A percentile compares a stretch with the other conserved stretches of the same genome.
These are phyloP conservation scores for Scleromitrula shiraiana DNA, from an alignment of 2,329 filamentous ascomycete genomes.

Conservation along the genomic window DNA sequence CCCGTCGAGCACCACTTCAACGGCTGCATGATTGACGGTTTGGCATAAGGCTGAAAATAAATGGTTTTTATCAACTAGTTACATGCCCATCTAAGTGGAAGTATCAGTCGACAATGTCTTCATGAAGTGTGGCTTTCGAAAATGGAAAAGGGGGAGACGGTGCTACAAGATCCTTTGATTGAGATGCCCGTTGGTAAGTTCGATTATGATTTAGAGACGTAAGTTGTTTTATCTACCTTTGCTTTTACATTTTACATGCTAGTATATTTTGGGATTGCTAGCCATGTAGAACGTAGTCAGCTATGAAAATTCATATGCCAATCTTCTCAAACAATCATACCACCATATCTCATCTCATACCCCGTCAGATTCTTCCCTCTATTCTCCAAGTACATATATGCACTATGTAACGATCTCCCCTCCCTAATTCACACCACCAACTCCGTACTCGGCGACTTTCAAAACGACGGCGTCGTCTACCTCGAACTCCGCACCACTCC, in stretches of 20 bases:
- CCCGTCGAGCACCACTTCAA: neutral
- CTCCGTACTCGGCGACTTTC: constrained; percentile 59
- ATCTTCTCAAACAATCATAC: too few species aligned
- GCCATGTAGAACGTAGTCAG: too few species aligned
- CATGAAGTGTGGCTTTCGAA: constrained; percentile 66
- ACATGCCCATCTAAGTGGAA: constrained; percentile 74
- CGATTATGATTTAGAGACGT: constrained; percentile 63
- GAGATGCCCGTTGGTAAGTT: constrained; percentile 65
- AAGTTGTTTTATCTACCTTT: constrained; percentile 27
- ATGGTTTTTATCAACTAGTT: constrained; percentile 45
- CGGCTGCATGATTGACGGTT: constrained; percentile 5
- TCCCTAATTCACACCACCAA: constrained; percentile 55
- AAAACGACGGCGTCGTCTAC: constrained; percentile 64
- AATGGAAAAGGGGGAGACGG: constrained; percentile 40
- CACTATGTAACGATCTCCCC: constrained; percentile 55
- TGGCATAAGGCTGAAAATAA: constrained; percentile 17
- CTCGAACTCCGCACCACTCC: constrained; percentile 77
- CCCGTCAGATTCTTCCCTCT: constrained; percentile 63
- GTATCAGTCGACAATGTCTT: constrained; percentile 63
- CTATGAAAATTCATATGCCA: too few species aligned
- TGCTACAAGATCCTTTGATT: constrained; percentile 58
- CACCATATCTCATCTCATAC: constrained; percentile 11
- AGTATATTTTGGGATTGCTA: neutral
- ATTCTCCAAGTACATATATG: constrained; percentile 74
- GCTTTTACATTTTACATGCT: neutral